Evolutionary conservation across 106 monocot species (phyloP).

Genomic region (Amphibolis antarctica): DNA sequence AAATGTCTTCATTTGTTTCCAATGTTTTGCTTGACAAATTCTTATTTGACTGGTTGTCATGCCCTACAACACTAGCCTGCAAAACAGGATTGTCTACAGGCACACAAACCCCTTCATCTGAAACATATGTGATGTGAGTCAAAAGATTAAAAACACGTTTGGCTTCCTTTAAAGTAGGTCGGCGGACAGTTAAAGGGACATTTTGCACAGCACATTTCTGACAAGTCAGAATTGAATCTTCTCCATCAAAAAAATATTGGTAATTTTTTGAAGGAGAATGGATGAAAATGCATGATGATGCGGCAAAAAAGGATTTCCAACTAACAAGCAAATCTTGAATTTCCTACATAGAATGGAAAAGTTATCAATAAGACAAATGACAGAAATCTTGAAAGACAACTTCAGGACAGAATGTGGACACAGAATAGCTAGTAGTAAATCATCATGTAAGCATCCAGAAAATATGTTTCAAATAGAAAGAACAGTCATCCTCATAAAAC

Average conservation of each 20-base stretch:
- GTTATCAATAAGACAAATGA: conserved; percentile 4
- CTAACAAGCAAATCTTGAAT: conserved; percentile 67
- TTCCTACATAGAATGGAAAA: conserved; percentile 39
- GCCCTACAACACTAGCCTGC: conserved; percentile 4
- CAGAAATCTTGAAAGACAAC: neutral
- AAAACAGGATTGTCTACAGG: conserved; percentile 7
- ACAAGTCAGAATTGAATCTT: conserved; percentile 18
- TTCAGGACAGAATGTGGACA: neutral
- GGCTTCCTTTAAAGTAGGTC: conserved; percentile 89
- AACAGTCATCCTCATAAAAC: neutral
- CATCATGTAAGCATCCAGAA: neutral
- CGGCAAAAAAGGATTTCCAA: conserved; percentile 73
- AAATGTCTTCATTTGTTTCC: conserved; percentile 6
- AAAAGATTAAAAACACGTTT: conserved; percentile 51
- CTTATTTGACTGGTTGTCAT: conserved; percentile 6
- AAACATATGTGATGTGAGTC: conserved; percentile 35
- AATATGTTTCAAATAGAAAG: neutral
- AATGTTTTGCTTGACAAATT: conserved; percentile 8
- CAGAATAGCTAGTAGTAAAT: too few species aligned
- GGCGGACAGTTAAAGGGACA: conserved; percentile 61
- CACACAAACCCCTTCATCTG: conserved; percentile 3
- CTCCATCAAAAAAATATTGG: conserved; percentile 67
- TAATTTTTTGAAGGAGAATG: conserved; percentile 72
- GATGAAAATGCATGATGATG: conserved; percentile 36
- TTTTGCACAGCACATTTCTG: conserved; percentile 32